Conservation (phyloP, 2,329 filamentous ascomycete genomes). For the Penicillium thymicola region DNA sequence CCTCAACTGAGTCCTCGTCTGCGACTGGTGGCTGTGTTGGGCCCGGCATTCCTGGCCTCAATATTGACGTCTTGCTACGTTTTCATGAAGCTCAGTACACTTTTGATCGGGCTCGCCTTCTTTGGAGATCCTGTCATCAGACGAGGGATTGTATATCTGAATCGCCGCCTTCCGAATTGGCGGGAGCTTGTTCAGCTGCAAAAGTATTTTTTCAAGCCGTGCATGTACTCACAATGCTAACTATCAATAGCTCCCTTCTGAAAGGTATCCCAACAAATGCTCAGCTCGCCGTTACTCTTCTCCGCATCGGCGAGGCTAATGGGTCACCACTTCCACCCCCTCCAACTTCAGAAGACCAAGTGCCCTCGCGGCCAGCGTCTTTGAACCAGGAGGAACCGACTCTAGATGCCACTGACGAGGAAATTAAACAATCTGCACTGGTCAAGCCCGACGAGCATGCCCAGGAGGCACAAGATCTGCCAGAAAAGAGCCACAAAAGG, state of each 20-base stretch:
- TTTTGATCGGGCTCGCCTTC: slow-evolving; percentile 69
- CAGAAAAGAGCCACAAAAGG: slow-evolving; percentile 18
- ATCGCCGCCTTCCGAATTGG: slow-evolving; percentile 63
- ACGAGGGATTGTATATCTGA: slow-evolving; percentile 53
- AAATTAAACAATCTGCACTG: slow-evolving; percentile 62
- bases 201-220: slow-evolving; percentile 43
- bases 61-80: slow-evolving; percentile 57
- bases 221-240: slow-evolving; percentile 14
- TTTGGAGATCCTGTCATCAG: slow-evolving; percentile 74
- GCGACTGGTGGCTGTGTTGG: slow-evolving; percentile 53
- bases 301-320: slow-evolving; percentile 78
- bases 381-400: slow-evolving; percentile 55
- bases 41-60: slow-evolving; percentile 53
- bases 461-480: background rate
- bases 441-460: slow-evolving; percentile 47
- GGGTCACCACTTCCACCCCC: slow-evolving; percentile 71
- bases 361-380: slow-evolving; percentile 51
- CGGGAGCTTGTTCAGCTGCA: slow-evolving; percentile 69
- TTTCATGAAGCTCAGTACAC: slow-evolving; percentile 62
- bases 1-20: slow-evolving; percentile 52
- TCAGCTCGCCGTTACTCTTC: slow-evolving; percentile 74
- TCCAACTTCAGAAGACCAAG: slow-evolving; percentile 44
- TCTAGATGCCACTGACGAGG: slow-evolving; percentile 61
- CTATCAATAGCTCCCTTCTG: slow-evolving; percentile 58
- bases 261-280: slow-evolving; percentile 83